Evolutionary conservation across 2,329 filamentous ascomycete species (phyloP).

Genomic region (Myriosclerotinia duriaeana): DNA sequence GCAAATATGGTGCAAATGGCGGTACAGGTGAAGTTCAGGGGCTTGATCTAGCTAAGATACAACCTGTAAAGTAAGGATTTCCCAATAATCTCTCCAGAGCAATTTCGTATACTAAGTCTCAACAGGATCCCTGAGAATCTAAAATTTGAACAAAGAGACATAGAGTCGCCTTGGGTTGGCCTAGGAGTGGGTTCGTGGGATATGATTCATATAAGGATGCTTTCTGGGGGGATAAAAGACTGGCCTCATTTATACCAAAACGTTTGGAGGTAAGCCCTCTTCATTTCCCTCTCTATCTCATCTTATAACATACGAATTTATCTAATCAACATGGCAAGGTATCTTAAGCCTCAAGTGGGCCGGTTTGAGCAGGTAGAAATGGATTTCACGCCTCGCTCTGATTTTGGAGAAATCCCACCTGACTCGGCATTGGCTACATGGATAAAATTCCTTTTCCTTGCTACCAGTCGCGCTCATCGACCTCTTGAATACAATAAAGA

Average conservation of each 20-base stretch:
- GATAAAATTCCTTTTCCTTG: conserved; percentile 66
- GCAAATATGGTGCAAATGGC: conserved; percentile 21
- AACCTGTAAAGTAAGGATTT: conserved; percentile 53
- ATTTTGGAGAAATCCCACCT: conserved; percentile 60
- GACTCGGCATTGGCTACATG: conserved; percentile 64
- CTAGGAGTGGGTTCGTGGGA: conserved; percentile 52
- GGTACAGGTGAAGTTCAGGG: conserved; percentile 53
- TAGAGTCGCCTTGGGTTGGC: conserved; percentile 69
- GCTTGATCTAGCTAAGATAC: conserved; percentile 61
- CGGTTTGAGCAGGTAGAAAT: conserved; percentile 87
- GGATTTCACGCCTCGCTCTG: conserved; percentile 73
- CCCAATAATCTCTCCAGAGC: not conserved
- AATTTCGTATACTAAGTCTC: not conserved
- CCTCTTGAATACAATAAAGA: conserved; percentile 64
- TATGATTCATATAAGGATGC: conserved; percentile 78
- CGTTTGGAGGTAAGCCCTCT: conserved; percentile 57
- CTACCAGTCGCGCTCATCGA: conserved; percentile 63
- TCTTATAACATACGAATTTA: not conserved
- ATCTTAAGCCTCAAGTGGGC: conserved; percentile 69
- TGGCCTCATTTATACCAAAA: conserved; percentile 76
- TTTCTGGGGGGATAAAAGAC: conserved; percentile 72
- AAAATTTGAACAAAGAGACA: conserved; percentile 69
- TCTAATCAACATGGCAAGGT: conserved; percentile 49
- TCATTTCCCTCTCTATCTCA: not conserved
- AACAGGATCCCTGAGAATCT: conserved; percentile 69